Conservation (phyloP, 2,329 filamentous ascomycete genomes). For the Thyridium curvatum region DNA sequence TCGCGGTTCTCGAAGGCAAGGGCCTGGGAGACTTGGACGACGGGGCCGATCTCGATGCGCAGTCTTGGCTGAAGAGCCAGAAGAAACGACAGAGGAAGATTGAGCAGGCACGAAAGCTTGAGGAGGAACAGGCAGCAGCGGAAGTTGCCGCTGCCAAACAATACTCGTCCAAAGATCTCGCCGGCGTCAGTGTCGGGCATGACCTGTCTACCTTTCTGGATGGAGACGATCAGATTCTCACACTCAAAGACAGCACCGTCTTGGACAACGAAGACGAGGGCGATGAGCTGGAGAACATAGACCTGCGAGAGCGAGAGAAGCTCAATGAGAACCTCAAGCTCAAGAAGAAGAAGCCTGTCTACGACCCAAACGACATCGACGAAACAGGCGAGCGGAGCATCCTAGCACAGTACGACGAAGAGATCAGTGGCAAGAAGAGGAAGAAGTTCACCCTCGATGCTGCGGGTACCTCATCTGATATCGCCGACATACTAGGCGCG, state of each 20-base stretch:
- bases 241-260: constrained; percentile 88
- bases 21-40: constrained; percentile 73
- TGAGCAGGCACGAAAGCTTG: constrained; percentile 63
- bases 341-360: constrained; percentile 85
- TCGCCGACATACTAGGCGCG: constrained; percentile 48
- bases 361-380: constrained; percentile 75
- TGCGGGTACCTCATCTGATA: constrained; percentile 61
- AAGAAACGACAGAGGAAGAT: constrained; percentile 96
- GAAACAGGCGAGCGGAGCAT: constrained; percentile 61
- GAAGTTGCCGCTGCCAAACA: constrained; percentile 58
- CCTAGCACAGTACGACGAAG: constrained; percentile 90
- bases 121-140: constrained; percentile 73
- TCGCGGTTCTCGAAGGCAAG: constrained; percentile 70
- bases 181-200: constrained; percentile 88
- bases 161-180: constrained; percentile 80
- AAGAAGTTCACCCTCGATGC: constrained; percentile 85
- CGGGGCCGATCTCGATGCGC: constrained; percentile 64
- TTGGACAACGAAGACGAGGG: constrained; percentile 78
- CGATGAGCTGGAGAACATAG: constrained; percentile 79
- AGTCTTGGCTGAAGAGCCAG: constrained; percentile 78
- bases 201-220: constrained; percentile 77
- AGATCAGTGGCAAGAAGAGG: constrained; percentile 82
- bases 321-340: constrained; percentile 70
- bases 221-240: constrained; percentile 81
- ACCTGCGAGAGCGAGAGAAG: constrained; percentile 65